These are phyloP conservation scores for Thalassiosira ordinaria DNA, from an alignment of 352 stramenopile species.

Conservation along the genomic window DNA sequence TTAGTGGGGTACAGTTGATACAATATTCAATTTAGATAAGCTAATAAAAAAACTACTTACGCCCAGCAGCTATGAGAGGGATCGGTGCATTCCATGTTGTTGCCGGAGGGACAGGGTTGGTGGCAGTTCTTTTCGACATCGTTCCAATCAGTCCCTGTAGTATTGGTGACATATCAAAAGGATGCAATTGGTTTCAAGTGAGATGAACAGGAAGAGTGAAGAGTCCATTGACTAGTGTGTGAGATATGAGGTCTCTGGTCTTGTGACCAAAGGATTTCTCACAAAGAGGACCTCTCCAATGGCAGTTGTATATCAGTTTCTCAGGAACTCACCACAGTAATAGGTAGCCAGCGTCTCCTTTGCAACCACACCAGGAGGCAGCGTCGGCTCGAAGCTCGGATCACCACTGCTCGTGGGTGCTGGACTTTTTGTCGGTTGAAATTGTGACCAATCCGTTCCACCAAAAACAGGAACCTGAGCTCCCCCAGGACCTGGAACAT, in stretches of 20 bases:
- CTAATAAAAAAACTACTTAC: no score
- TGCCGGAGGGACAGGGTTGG: slow-evolving; percentile 75
- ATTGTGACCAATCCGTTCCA: slow-evolving; percentile 32
- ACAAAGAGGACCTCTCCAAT: not conserved
- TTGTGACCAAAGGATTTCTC: not conserved
- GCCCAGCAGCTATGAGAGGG: slow-evolving; percentile 66
- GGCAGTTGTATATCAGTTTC: not conserved
- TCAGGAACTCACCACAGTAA: slow-evolving; percentile 56
- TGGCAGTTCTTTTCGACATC: slow-evolving; percentile 80
- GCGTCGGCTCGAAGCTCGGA: slow-evolving; percentile 46
- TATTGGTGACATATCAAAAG: slow-evolving; percentile 1
- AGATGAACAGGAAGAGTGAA: no score
- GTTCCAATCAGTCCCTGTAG: slow-evolving; percentile 81
- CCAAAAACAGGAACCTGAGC: slow-evolving; percentile 66
- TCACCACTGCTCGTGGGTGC: slow-evolving; percentile 35
- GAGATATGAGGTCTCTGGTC: not conserved
- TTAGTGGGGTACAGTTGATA: no score
- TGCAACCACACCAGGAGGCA: slow-evolving; percentile 53
- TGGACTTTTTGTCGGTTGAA: slow-evolving; percentile 49
- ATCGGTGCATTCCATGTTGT: slow-evolving; percentile 66
- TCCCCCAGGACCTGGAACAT: slow-evolving; percentile 55
- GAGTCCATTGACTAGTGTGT: no score
- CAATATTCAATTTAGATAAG: no score
- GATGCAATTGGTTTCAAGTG: not conserved
- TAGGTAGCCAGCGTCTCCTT: slow-evolving; percentile 56